Conservation (phyloP, 768 basidiomycete species). For the Psilocybe subaeruginosa region DNA sequence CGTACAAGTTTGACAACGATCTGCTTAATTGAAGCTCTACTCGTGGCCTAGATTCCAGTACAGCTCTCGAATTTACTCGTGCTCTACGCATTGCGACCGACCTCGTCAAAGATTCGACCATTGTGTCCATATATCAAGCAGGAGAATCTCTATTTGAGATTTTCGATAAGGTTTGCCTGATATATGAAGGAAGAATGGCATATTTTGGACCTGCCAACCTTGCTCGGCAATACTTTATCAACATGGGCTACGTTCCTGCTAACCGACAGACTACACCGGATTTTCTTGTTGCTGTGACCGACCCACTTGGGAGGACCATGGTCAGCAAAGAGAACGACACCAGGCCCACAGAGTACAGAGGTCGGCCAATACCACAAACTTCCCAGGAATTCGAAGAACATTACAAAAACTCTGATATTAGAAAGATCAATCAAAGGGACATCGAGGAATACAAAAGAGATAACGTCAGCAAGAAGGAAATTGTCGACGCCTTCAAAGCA, state of each 20-base stretch:
- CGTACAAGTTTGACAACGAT: neutral
- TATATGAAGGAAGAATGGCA: slow-evolving; percentile 76
- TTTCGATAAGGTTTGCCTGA: slow-evolving; percentile 77
- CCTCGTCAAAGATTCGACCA: slow-evolving; percentile 52
- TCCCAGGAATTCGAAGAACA: slow-evolving; percentile 51
- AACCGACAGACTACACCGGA: slow-evolving; percentile 69
- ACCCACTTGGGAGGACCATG: slow-evolving; percentile 54
- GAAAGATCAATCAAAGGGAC: slow-evolving; percentile 33
- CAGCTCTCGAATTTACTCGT: slow-evolving; percentile 73
- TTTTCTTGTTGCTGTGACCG: slow-evolving; percentile 63
- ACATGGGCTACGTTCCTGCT: slow-evolving; percentile 63
- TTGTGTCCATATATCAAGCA: slow-evolving; percentile 87
- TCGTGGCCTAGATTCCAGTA: slow-evolving; percentile 67
- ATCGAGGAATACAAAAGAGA: slow-evolving; percentile 49
- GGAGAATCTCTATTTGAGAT: slow-evolving; percentile 65
- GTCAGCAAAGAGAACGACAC: slow-evolving; percentile 18
- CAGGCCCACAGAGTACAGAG: slow-evolving; percentile 1
- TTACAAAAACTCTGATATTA: slow-evolving; percentile 28
- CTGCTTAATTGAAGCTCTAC: slow-evolving; percentile 52
- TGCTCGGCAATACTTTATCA: slow-evolving; percentile 75
- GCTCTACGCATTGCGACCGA: slow-evolving; percentile 70
- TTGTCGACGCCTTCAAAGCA: slow-evolving; percentile 40
- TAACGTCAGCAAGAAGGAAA: slow-evolving; percentile 46
- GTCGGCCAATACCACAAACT: slow-evolving; percentile 40
- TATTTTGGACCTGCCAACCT: slow-evolving; percentile 72